phyloP scores from a whole-genome alignment of 106 monocot species.

The Alisma plantagoaquatica region DNA sequence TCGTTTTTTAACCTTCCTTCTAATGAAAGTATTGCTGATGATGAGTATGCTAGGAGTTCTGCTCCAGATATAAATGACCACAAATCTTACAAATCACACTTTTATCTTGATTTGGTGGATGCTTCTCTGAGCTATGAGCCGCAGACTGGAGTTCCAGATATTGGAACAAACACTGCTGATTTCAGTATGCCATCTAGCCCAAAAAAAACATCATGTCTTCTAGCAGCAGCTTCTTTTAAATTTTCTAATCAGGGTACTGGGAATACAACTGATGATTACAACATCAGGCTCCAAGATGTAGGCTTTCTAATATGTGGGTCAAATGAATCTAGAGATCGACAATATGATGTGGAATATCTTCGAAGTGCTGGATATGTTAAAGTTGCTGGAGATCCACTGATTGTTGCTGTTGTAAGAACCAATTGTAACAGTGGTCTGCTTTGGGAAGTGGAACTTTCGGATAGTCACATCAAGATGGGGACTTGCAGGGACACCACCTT shows the following conservation, averaged over 20 bases:
- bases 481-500: conserved; percentile 73
- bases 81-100: conserved; percentile 22
- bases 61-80: too few species aligned
- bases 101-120: conserved; percentile 88
- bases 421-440: conserved; percentile 12
- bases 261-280: conserved; percentile 27
- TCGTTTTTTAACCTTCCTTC: conserved; percentile 36
- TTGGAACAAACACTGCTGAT: conserved; percentile 11
- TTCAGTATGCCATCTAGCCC: conserved; percentile 12
- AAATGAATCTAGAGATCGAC: conserved; percentile 11
- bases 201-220: conserved; percentile 42
- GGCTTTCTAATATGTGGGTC: conserved; percentile 63
- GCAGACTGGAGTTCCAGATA: conserved; percentile 17
- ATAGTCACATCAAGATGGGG: conserved; percentile 44
- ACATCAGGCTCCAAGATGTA: conserved; percentile 59
- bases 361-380: conserved; percentile 61
- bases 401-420: conserved; percentile 55
- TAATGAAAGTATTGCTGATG: conserved; percentile 14
- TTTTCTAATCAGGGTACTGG: conserved; percentile 31
- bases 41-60: too few species aligned
- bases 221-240: conserved; percentile 80
- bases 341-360: conserved; percentile 46
- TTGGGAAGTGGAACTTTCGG: conserved; percentile 87
- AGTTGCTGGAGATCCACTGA: conserved; percentile 50
- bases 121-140: conserved; percentile 87